These are phyloP conservation scores for Cercospora zeina DNA, from an alignment of 2,329 filamentous ascomycete species.

Conservation along the genomic window DNA sequence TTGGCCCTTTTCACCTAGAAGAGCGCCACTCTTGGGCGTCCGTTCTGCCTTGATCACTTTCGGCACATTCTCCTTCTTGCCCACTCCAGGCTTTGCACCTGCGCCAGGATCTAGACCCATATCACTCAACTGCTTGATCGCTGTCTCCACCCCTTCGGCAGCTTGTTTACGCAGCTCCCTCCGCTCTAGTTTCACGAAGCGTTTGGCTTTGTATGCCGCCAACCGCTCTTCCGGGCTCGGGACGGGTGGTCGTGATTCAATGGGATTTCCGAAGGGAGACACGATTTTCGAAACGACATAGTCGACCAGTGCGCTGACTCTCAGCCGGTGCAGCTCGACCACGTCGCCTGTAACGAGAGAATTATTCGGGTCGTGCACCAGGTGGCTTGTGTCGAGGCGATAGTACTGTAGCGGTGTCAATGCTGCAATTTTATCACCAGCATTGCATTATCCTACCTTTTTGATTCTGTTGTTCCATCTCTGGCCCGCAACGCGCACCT, in stretches of 20 bases:
- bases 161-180: conserved; percentile 35
- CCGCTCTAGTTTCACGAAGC: conserved; percentile 57
- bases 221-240: conserved; percentile 64
- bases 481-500: conserved; percentile 69
- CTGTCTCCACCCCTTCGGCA: conserved; percentile 36
- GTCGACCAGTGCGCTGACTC: conserved; percentile 63
- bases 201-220: conserved; percentile 56
- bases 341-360: conserved; percentile 74
- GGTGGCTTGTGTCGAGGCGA: conserved; percentile 62
- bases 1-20: conserved; percentile 38
- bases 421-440: background rate
- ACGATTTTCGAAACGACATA: conserved; percentile 76
- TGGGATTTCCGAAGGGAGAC: conserved; percentile 65
- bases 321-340: conserved; percentile 70
- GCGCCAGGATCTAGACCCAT: conserved; percentile 37
- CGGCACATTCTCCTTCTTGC: conserved; percentile 33
- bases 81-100: conserved; percentile 35
- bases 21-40: conserved; percentile 29
- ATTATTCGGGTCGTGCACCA: conserved; percentile 76
- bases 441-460: conserved; percentile 58
- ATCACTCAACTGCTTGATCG: conserved; percentile 32
- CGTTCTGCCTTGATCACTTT: conserved; percentile 27
- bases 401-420: conserved; percentile 56
- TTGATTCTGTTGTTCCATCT: conserved; percentile 71
- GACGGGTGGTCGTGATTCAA: conserved; percentile 65